Evolutionary conservation across 1,284 basidiomycete genomes (phyloP), one percentile per base, ranked within the genome.

Genomic region (Polyporus tsugae): DNA sequence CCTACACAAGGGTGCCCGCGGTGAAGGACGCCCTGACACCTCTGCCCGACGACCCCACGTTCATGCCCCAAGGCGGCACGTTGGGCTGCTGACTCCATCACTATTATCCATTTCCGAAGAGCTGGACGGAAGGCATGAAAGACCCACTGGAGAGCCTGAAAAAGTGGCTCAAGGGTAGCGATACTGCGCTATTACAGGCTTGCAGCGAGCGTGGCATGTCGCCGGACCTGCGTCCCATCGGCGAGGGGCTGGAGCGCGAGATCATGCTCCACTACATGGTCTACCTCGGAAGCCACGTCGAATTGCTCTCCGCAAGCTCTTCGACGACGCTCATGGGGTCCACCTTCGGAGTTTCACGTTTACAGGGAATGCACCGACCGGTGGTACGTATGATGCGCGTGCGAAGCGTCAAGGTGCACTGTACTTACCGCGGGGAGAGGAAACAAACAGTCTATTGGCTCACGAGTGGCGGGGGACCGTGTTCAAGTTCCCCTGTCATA

Each of bases 21-120:
- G 60, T n/a, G n/a, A n/a, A n/a, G n/a, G n/a, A n/a, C n/a, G n/a
- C n/a, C n/a, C n/a, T n/a, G n/a, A n/a, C n/a, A n/a, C n/a, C 63
- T 0, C 72, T 81, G 2, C 73, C 82, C 1, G 53, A 46, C 5
- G 73, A 78, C 59, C 65, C 68, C 0, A 65, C 70, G 5, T 60
- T 75, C 81, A 19, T 71, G n/a, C 78, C 78, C 0, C 22, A 78
- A 0, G 81, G 83, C 1, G 80, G 82, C 0, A 60, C 66, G 9
- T 69, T 85, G 4, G 82, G 76, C 1, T 82, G 84, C 61, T 80
- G 80, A 0, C 72, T 85, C 29, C 70, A 73, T 4, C 81, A 83
- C 71, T 70, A 75, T 39, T 85, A 68, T 42, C 63, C 67, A 7
- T 6, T 65, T 57, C 60, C 64, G 3, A 38, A 38, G 25, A 9